phyloP scores from a whole-genome alignment of 768 basidiomycete genomes.

The Suillus clintonianus region DNA sequence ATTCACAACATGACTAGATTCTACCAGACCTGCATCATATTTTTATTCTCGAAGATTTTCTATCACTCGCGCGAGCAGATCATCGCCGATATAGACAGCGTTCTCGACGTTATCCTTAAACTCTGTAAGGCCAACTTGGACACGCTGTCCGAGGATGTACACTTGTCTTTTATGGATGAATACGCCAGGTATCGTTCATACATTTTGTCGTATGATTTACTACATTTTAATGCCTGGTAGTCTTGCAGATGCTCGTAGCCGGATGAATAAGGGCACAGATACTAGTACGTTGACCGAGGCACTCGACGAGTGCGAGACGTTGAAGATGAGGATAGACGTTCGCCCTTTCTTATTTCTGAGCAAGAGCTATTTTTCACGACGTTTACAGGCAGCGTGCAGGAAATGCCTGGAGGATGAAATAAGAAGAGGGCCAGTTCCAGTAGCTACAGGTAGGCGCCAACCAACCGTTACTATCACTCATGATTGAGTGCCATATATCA shows the following conservation, averaged over 20 bases:
- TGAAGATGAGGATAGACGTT: neutral
- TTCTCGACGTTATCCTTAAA: neutral
- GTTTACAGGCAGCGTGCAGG: neutral
- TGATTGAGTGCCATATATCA: neutral
- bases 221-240: neutral
- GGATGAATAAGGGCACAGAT: neutral
- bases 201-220: neutral
- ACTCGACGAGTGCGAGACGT: neutral
- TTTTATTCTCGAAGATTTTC: neutral
- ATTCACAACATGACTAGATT: neutral
- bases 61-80: neutral
- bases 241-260: neutral
- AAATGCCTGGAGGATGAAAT: neutral
- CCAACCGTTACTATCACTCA: neutral
- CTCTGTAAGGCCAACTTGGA: neutral
- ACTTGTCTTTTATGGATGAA: neutral
- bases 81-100: neutral
- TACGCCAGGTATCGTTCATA: neutral
- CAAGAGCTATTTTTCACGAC: neutral
- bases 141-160: neutral
- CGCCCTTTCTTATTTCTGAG: neutral
- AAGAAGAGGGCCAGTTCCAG: neutral
- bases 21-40: neutral
- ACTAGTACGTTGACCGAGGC: neutral
- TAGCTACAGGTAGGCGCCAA: neutral